Conservation (phyloP, 2,329 filamentous ascomycete genomes). For the Ceratocystiopsis minuta region DNA sequence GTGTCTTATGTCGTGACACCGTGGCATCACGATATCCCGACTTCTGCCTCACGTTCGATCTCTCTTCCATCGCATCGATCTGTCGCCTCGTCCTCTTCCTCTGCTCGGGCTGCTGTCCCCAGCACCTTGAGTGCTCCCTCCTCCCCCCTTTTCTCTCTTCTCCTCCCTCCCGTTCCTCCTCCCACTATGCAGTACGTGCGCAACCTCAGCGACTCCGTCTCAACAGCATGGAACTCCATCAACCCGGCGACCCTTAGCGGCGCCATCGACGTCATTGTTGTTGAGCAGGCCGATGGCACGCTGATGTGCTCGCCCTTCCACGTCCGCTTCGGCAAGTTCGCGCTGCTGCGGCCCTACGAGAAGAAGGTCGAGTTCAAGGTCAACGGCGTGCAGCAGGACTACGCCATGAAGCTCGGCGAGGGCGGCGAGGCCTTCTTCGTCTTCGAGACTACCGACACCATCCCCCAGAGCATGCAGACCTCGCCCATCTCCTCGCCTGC, state of each 20-base stretch:
- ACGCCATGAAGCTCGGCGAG: slow-evolving; percentile 96
- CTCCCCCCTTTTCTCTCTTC: not conserved
- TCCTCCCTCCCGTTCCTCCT: not conserved
- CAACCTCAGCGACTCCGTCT: slow-evolving; percentile 85
- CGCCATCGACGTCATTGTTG: slow-evolving; percentile 96
- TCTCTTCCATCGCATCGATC: too few species aligned
- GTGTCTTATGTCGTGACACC: too few species aligned
- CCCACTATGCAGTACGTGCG: slow-evolving; percentile 87
- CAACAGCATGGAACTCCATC: slow-evolving; percentile 98
- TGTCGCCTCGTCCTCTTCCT: too few species aligned
- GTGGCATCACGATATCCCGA: too few species aligned
- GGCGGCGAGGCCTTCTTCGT: slow-evolving; percentile 98
- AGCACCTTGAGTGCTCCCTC: too few species aligned
- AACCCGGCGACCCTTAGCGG: slow-evolving; percentile 94
- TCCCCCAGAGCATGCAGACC: slow-evolving; percentile 86
- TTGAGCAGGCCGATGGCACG: slow-evolving; percentile 82
- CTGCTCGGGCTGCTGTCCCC: too few species aligned
- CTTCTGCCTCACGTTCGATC: too few species aligned
- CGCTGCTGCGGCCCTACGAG: slow-evolving; percentile 79
- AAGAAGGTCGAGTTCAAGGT: slow-evolving; percentile 98
- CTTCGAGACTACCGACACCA: slow-evolving; percentile 81
- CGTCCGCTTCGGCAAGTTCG: slow-evolving; percentile 97
- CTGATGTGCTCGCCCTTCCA: slow-evolving; percentile 93
- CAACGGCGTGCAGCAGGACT: slow-evolving; percentile 80
- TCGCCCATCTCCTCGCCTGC: slow-evolving; percentile 83